Evolutionary conservation across 1,284 basidiomycete species (phyloP).

Genomic region (Tylopilus microsporus): DNA sequence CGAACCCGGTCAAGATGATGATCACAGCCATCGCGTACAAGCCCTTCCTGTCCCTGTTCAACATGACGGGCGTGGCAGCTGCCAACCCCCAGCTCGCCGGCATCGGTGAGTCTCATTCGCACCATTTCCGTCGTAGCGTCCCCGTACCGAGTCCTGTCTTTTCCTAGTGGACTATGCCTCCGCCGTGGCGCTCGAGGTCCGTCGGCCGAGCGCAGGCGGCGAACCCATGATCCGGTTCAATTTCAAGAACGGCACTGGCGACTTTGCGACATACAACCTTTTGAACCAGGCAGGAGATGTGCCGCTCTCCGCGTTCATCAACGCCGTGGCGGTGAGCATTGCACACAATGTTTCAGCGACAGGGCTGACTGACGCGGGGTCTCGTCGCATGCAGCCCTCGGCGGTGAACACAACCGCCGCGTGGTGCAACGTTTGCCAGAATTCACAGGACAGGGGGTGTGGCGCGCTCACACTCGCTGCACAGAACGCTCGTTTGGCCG

Average conservation of each 20-base stretch:
- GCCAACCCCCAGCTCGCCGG: constrained; percentile 53
- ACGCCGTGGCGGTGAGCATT: constrained; percentile 43
- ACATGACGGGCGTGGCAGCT: constrained; percentile 60
- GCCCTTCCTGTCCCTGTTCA: constrained; percentile 78
- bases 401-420: constrained; percentile 49
- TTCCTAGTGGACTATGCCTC: constrained; percentile 67
- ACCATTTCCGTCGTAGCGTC: constrained; percentile 8
- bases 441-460: constrained; percentile 55
- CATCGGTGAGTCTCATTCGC: constrained; percentile 47
- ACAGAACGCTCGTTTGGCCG: constrained; percentile 27
- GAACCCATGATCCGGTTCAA: constrained; percentile 62
- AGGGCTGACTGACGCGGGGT: constrained; percentile 8
- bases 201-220: constrained; percentile 41
- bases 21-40: constrained; percentile 73
- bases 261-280: constrained; percentile 58
- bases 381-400: constrained; percentile 33
- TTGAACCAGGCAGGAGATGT: constrained; percentile 57
- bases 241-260: constrained; percentile 73
- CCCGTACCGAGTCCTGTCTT: constrained; percentile 12
- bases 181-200: constrained; percentile 66
- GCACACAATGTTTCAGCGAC: too few species aligned
- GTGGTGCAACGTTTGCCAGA: constrained; percentile 59
- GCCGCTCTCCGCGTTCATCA: constrained; percentile 52
- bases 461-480: constrained; percentile 41
- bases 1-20: constrained; percentile 60